Evolutionary conservation across 2,329 filamentous ascomycete genomes (phyloP).

Genomic region (Monosporascus cannonballus): DNA sequence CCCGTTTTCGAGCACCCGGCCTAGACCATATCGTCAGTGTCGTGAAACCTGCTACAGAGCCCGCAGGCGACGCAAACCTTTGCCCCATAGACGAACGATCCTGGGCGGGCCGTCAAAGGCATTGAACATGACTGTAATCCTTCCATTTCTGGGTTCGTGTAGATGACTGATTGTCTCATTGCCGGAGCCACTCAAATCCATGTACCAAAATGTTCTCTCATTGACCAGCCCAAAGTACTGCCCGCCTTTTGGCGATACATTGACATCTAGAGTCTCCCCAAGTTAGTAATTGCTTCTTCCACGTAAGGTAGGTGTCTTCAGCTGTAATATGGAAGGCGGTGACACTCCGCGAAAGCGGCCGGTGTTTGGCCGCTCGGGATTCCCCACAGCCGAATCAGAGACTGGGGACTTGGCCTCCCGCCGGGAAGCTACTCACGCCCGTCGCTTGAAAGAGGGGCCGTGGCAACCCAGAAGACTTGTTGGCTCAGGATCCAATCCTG

Average conservation of each 20-base stretch:
- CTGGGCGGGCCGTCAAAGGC: slow-evolving; percentile 33
- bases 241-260: slow-evolving; percentile 70
- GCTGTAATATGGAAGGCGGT: too few species aligned
- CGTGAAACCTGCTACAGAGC: slow-evolving; percentile 28
- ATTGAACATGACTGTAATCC: slow-evolving; percentile 68
- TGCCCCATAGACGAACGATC: slow-evolving; percentile 33
- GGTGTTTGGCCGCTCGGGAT: not conserved
- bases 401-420: not conserved
- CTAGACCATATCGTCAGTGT: slow-evolving; percentile 28
- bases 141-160: slow-evolving; percentile 61
- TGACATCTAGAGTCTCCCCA: slow-evolving; percentile 44
- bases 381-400: not conserved
- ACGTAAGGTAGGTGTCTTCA: not conserved
- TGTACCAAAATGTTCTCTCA: slow-evolving; percentile 43
- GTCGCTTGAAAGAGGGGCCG: slow-evolving; percentile 58
- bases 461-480: slow-evolving; percentile 70
- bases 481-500: slow-evolving; percentile 60
- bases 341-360: not conserved
- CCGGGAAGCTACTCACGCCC: slow-evolving; percentile 25
- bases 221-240: slow-evolving; percentile 33
- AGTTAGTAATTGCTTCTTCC: not conserved
- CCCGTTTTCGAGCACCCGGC: slow-evolving; percentile 9
- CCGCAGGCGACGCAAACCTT: slow-evolving; percentile 14
- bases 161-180: slow-evolving; percentile 71
- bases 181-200: slow-evolving; percentile 70